phyloP scores from a whole-genome alignment of 2,329 filamentous ascomycete species.

The Alternaria arbusti region DNA sequence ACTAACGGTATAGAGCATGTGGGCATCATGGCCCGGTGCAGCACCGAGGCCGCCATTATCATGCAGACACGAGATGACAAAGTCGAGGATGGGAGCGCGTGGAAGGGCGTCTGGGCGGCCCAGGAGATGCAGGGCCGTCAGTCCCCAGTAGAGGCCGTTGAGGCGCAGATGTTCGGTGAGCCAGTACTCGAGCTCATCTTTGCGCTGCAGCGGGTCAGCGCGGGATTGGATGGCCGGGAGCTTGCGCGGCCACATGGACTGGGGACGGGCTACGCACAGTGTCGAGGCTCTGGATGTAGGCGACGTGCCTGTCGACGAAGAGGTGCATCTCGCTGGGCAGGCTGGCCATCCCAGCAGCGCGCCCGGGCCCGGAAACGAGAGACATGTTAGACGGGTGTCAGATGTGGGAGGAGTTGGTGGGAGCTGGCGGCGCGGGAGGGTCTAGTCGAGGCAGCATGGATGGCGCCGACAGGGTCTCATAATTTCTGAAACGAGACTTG shows the following conservation, averaged over 20 bases:
- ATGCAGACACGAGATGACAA: slow-evolving; percentile 93
- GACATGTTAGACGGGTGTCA: slow-evolving; percentile 56
- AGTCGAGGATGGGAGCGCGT: slow-evolving; percentile 80
- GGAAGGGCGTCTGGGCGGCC: slow-evolving; percentile 81
- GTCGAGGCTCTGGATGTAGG: slow-evolving; percentile 92
- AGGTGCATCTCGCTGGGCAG: slow-evolving; percentile 59
- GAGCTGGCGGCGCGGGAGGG: not conserved
- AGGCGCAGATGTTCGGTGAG: slow-evolving; percentile 95
- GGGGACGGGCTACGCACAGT: slow-evolving; percentile 62
- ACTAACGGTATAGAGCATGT: slow-evolving; percentile 95
- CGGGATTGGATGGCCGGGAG: slow-evolving; percentile 23
- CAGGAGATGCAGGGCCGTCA: slow-evolving; percentile 86
- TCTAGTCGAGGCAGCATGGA: slow-evolving; percentile 5
- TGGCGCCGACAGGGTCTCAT: slow-evolving; percentile 6
- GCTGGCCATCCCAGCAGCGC: slow-evolving; percentile 50
- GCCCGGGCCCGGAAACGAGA: slow-evolving; percentile 65
- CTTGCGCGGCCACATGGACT: slow-evolving; percentile 24
- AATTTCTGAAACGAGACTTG: slow-evolving; percentile 12
- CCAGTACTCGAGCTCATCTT: slow-evolving; percentile 97
- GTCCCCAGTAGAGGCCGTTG: slow-evolving; percentile 95
- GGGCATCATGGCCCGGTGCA: slow-evolving; percentile 90
- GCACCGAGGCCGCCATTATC: slow-evolving; percentile 91
- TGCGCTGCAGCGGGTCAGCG: slow-evolving; percentile 65
- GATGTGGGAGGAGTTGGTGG: not conserved
- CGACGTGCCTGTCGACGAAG: slow-evolving; percentile 74